phyloP scores from a whole-genome alignment of 2,329 filamentous ascomycete species.

The Amesomyces nigricolor region DNA sequence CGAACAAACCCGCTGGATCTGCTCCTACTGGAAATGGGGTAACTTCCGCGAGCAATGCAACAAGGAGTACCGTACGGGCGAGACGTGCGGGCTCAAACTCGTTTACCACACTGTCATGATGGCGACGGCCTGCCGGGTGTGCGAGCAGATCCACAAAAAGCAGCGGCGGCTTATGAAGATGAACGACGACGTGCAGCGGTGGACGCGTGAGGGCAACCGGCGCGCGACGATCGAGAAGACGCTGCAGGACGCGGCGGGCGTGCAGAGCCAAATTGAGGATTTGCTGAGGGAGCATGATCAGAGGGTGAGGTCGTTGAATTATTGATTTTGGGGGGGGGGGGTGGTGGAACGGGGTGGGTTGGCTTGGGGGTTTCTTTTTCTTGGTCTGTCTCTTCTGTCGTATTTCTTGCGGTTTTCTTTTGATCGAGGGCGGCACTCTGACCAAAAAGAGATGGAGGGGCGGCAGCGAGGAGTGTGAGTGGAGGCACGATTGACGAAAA shows the following conservation, averaged over 20 bases:
- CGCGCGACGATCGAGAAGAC: constrained; percentile 68
- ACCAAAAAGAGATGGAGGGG: background rate
- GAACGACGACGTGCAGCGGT: constrained; percentile 66
- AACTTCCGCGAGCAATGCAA: constrained; percentile 89
- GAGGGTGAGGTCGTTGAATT: constrained; percentile 15
- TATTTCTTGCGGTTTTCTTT: background rate
- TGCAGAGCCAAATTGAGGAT: constrained; percentile 31
- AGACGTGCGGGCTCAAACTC: constrained; percentile 92
- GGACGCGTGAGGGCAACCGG: constrained; percentile 70
- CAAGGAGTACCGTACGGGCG: constrained; percentile 90
- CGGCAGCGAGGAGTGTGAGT: background rate
- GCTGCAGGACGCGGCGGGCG: constrained; percentile 39
- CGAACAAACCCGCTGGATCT: constrained; percentile 78
- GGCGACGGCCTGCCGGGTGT: constrained; percentile 68
- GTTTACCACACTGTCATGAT: constrained; percentile 68
- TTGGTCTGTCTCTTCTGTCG: background rate
- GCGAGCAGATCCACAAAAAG: constrained; percentile 86
- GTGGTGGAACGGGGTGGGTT: background rate
- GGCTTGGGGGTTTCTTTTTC: background rate
- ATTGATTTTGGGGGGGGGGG: background rate
- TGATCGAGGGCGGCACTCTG: background rate
- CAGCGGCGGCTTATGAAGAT: constrained; percentile 69
- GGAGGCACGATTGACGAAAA: background rate
- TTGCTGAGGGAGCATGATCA: constrained; percentile 38
- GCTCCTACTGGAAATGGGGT: constrained; percentile 92